Base-by-base conservation (phyloP, 2,329 filamentous ascomycete species). In the Erysiphe neolycopersici region DNA sequence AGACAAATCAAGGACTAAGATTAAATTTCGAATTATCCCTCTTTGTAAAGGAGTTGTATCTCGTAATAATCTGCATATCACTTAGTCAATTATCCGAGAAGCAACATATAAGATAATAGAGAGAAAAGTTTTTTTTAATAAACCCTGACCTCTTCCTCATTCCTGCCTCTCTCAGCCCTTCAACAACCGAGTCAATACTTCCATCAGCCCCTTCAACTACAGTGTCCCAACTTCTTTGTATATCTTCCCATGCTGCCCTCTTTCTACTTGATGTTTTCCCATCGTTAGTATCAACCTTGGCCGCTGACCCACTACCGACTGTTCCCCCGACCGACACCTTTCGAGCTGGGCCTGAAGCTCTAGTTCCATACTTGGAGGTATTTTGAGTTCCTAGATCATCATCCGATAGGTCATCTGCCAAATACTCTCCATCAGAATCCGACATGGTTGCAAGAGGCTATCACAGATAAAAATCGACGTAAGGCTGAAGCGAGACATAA, bases 41-140 rank as follows among this genome's bases (percentile, higher is more conserved):
- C 89, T 73, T 61, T 98, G 89, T 44, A 98, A 66, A 12, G 89
- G 89, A 41, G 87, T 95, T 26, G 89, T 95, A 58, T 98, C 89
- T 59, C 83, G 80, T 47, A 92, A 67, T 47, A 95, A 64, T 52
- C 85, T 81, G 51, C 60, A 62, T 14, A 14, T 36, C 33, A 36
- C 17, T 14, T 26, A 26, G 22, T 26, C 22, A 26, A 26, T 5
- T 5, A 26, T 26, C 22, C 22, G 22, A 26, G 22, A 26, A 5
- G 8, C 22, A 26, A 26, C 22, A 26, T 9, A 26, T 26, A 1
- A 26, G 22, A 26, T 26, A 4, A 26, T 5, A 26, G 22, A 26
- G 1, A 26, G 22, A 26, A 26, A 26, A 26, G 22, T 9, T 26
- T 26, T 26, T 26, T 26, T 26, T 26, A 26, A 6, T 26, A 26